Percentiles rank a stretch among this genome's conserved stretches.
Conservation (phyloP, 192 early-diverging fungal species). For the Martensiomyces pterosporus region DNA sequence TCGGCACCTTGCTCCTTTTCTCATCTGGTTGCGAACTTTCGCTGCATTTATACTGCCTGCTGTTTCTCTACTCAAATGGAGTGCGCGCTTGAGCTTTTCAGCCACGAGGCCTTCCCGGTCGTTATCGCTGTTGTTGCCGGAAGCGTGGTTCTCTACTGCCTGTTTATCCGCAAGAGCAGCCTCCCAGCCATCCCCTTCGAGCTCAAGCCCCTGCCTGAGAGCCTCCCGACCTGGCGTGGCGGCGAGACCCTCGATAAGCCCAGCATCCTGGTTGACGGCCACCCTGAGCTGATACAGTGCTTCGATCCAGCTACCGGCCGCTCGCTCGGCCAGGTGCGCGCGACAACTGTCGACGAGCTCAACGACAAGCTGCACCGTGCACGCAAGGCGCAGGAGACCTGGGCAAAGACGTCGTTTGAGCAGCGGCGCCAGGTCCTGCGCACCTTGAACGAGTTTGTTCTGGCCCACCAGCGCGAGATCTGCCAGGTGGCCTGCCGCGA, state of each 20-base stretch:
- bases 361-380: conserved; percentile 54
- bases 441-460: conserved; percentile 65
- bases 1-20: too few species aligned
- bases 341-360: conserved; percentile 58
- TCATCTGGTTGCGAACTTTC: not conserved
- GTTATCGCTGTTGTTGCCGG: conserved; percentile 20
- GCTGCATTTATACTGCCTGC: too few species aligned
- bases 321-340: conserved; percentile 58
- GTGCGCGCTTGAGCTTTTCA: conserved; percentile 10
- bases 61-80: too few species aligned
- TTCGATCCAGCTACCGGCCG: conserved; percentile 84
- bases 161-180: conserved; percentile 5
- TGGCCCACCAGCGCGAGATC: conserved; percentile 71
- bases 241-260: conserved; percentile 25
- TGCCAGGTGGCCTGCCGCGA: conserved; percentile 68
- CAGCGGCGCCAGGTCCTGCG: conserved; percentile 67
- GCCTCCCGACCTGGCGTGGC: conserved; percentile 27
- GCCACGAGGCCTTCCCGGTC: conserved; percentile 14
- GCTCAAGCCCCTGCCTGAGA: conserved; percentile 36
- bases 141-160: conserved; percentile 18
- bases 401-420: conserved; percentile 68
- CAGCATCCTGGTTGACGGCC: conserved; percentile 17
- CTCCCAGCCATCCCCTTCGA: conserved; percentile 35
- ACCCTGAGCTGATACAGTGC: conserved; percentile 59
- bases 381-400: conserved; percentile 60